Evolutionary conservation across 208 protist species (phyloP).

Genomic region (Blastocrithidia nonstop): DNA sequence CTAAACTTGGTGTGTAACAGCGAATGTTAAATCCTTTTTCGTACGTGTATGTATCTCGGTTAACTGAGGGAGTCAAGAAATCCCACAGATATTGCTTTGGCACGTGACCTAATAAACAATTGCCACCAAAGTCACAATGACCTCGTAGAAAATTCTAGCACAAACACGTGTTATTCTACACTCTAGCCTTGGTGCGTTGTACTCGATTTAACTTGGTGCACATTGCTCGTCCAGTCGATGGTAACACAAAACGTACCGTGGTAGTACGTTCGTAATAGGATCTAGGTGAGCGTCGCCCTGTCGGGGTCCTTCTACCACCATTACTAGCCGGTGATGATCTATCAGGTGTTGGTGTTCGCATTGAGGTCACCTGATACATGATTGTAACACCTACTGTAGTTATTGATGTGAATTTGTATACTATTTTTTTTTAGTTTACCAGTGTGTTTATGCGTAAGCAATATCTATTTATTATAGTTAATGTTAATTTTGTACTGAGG

Average conservation of each 20-base stretch:
- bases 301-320: constrained; percentile 3
- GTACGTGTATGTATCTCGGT: constrained; percentile 19
- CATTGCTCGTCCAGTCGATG: constrained; percentile 14
- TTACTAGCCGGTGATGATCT: background rate
- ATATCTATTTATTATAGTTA: background rate
- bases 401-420: background rate
- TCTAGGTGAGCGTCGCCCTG: constrained; percentile 27
- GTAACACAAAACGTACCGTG: constrained; percentile 26
- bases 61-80: constrained; percentile 22
- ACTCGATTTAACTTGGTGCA: constrained; percentile 45
- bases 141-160: constrained; percentile 56
- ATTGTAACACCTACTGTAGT: background rate
- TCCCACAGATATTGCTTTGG: constrained; percentile 48
- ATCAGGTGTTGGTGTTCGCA: background rate
- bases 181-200: constrained; percentile 16
- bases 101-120: constrained; percentile 52
- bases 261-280: constrained; percentile 42
- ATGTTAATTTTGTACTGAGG: constrained; percentile 3
- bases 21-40: constrained; percentile 36
- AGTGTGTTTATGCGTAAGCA: background rate
- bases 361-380: no score
- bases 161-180: constrained; percentile 18
- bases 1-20: constrained; percentile 54
- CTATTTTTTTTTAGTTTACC: background rate
- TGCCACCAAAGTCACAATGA: constrained; percentile 22